Evolutionary conservation across 2,329 filamentous ascomycete species (phyloP).

Genomic region (Colletotrichum cereale): DNA sequence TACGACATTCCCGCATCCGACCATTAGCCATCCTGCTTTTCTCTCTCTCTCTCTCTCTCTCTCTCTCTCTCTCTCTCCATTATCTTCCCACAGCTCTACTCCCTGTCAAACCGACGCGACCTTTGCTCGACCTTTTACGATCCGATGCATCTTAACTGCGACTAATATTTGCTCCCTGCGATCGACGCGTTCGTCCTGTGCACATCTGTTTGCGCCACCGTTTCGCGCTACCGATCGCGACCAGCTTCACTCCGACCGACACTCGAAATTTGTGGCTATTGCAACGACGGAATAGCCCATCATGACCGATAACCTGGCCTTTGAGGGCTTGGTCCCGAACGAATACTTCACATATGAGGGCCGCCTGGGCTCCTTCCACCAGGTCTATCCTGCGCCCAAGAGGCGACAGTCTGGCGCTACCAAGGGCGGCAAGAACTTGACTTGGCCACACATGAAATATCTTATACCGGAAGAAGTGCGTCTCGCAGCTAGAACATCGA

Average conservation of each 20-base stretch:
- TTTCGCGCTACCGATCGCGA: slow-evolving; percentile 25
- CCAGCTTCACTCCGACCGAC: neutral
- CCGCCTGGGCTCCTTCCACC: slow-evolving; percentile 84
- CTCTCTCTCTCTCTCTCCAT: slow-evolving; percentile 16
- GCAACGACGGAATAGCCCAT: neutral
- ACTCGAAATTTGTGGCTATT: neutral
- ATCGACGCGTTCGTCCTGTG: slow-evolving; percentile 31
- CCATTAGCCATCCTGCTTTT: slow-evolving; percentile 8
- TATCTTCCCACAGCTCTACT: slow-evolving; percentile 23
- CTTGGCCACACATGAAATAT: slow-evolving; percentile 81
- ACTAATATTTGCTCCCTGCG: slow-evolving; percentile 35
- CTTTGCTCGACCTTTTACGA: neutral
- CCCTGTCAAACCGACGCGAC: slow-evolving; percentile 4
- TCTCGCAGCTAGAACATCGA: slow-evolving; percentile 2
- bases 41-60: too few species aligned
- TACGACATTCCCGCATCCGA: slow-evolving; percentile 8
- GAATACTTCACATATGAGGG: slow-evolving; percentile 76
- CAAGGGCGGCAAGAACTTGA: slow-evolving; percentile 67
- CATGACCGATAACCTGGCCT: slow-evolving; percentile 31
- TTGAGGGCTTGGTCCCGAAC: slow-evolving; percentile 44
- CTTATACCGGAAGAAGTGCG: slow-evolving; percentile 73
- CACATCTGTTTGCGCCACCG: slow-evolving; percentile 3
- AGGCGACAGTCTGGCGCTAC: slow-evolving; percentile 77
- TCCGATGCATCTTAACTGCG: slow-evolving; percentile 36
- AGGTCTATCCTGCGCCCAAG: slow-evolving; percentile 71